Conservation (phyloP, 2,329 filamentous ascomycete genomes). For the Sarocladium brachiariae region DNA sequence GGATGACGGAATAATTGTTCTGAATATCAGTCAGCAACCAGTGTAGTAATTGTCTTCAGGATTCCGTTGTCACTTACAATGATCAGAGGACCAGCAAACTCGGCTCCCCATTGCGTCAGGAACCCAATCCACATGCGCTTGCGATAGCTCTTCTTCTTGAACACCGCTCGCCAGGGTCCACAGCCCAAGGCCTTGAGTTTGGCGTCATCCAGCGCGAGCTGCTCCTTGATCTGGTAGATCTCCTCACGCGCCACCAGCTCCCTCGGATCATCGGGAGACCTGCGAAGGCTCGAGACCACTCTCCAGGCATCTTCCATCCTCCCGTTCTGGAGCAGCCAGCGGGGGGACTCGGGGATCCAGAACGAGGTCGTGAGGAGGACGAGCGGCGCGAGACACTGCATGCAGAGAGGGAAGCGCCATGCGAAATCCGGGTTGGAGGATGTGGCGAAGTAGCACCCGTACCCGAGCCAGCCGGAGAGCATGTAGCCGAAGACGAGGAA, state of each 20-base stretch:
- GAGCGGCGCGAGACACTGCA: constrained; percentile 32
- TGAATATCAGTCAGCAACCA: constrained; percentile 13
- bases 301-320: constrained; percentile 36
- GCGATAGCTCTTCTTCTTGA: constrained; percentile 39
- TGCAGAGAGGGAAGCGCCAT: constrained; percentile 36
- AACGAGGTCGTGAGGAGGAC: constrained; percentile 28
- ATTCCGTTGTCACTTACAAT: constrained; percentile 38
- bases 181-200: constrained; percentile 31
- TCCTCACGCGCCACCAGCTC: constrained; percentile 38
- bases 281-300: constrained; percentile 33
- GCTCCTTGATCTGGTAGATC: constrained; percentile 38
- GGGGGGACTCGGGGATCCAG: constrained; percentile 34
- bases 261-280: constrained; percentile 29
- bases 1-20: constrained; percentile 35
- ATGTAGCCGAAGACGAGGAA: constrained; percentile 39
- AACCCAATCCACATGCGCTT: constrained; percentile 46
- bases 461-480: constrained; percentile 33
- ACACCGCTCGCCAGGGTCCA: constrained; percentile 36
- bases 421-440: constrained; percentile 23
- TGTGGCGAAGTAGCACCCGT: constrained; percentile 26
- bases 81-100: constrained; percentile 44
- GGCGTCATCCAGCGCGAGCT: constrained; percentile 34
- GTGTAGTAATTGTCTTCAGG: too few relatives aligned
- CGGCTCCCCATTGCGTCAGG: constrained; percentile 45
- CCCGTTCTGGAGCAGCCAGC: constrained; percentile 42